A percentile compares a stretch with the other conserved stretches of the same genome.
Conservation (phyloP, 306 rosid genomes). For the Vicia faba region DNA sequence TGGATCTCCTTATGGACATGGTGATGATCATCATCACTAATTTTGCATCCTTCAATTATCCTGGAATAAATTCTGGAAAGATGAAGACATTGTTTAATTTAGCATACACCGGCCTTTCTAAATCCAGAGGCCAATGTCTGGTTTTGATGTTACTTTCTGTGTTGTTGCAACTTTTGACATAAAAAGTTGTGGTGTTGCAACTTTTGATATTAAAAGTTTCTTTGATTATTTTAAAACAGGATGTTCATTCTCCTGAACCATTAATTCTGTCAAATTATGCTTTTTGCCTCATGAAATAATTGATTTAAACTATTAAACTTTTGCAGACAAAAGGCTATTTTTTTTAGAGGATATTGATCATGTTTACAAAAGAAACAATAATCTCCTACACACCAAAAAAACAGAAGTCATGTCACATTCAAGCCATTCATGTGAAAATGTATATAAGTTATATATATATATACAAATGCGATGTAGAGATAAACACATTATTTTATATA, state of each 20-base stretch:
- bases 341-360: too few species aligned
- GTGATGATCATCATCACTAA: slow-evolving; percentile 64
- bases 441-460: too few species aligned
- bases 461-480: too few species aligned
- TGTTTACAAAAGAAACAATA: too few species aligned
- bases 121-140: slow-evolving; percentile 55
- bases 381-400: too few species aligned
- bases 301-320: slow-evolving; percentile 23
- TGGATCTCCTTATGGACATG: slow-evolving; percentile 77
- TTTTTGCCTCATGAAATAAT: slow-evolving; percentile 51
- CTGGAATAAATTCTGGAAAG: slow-evolving; percentile 57
- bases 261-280: slow-evolving; percentile 37
- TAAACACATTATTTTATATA: too few species aligned
- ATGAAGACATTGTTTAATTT: slow-evolving; percentile 55
- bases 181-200: slow-evolving; percentile 31
- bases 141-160: slow-evolving; percentile 41
- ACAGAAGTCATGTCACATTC: too few species aligned
- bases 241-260: slow-evolving; percentile 47
- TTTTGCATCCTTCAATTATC: slow-evolving; percentile 43
- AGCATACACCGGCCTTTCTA: slow-evolving; percentile 51
- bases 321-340: background rate
- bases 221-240: slow-evolving; percentile 52
- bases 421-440: too few species aligned
- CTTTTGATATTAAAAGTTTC: slow-evolving; percentile 42
- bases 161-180: slow-evolving; percentile 46